These are phyloP conservation scores for Geotrichum aggregatum DNA, from an alignment of 1,139 yeast species.

Conservation along the genomic window DNA sequence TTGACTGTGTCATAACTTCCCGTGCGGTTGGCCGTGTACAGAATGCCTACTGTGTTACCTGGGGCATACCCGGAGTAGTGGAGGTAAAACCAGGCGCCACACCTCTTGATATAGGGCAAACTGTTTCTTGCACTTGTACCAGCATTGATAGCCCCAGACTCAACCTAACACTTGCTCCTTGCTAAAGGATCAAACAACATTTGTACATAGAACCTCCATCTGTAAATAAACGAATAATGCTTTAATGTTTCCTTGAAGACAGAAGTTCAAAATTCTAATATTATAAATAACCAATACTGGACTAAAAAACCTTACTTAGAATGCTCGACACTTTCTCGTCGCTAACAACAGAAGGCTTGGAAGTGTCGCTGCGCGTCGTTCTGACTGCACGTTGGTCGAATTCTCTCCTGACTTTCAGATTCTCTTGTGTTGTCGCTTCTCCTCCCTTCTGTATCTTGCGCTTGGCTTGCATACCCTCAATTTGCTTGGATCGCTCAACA, in stretches of 20 bases:
- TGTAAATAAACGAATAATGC: neutral
- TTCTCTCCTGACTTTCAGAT: slow-evolving; percentile 27
- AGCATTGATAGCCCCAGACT: slow-evolving; percentile 10
- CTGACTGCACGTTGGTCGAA: slow-evolving; percentile 34
- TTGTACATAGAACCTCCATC: neutral
- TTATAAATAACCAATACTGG: slow-evolving; percentile 3
- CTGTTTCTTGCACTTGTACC: slow-evolving; percentile 7
- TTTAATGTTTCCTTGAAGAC: neutral
- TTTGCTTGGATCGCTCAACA: slow-evolving; percentile 82
- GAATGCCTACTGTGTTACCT: slow-evolving; percentile 22
- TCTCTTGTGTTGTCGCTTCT: slow-evolving; percentile 49
- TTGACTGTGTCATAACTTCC: slow-evolving; percentile 16
- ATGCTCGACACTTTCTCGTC: slow-evolving; percentile 24
- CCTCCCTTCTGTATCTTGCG: slow-evolving; percentile 31
- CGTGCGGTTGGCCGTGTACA: slow-evolving; percentile 6
- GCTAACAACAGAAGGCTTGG: slow-evolving; percentile 20
- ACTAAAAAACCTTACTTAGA: slow-evolving; percentile 26
- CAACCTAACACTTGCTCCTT: slow-evolving; percentile 4
- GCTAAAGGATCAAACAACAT: neutral
- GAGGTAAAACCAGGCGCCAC: slow-evolving; percentile 13
- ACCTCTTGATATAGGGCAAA: slow-evolving; percentile 13
- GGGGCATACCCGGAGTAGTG: slow-evolving; percentile 22
- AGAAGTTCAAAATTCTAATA: neutral
- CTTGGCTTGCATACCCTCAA: slow-evolving; percentile 60
- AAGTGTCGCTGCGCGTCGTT: slow-evolving; percentile 26